phyloP scores from a whole-genome alignment of 2,329 filamentous ascomycete species.

The Bipolaris victoriae region DNA sequence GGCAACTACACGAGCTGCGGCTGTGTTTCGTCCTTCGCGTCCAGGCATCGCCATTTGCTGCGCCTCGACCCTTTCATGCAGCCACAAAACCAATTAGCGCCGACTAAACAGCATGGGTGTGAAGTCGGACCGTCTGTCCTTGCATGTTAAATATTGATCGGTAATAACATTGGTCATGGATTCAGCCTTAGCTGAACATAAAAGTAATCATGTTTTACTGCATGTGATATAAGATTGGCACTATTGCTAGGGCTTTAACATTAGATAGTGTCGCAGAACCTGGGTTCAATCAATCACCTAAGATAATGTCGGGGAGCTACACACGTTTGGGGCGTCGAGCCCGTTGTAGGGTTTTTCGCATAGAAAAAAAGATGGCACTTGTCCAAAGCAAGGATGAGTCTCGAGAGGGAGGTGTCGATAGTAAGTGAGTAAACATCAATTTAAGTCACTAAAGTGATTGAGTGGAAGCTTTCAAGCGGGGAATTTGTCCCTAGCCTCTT shows the following conservation, averaged over 20 bases:
- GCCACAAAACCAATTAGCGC: neutral
- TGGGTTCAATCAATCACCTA: no score
- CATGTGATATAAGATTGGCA: neutral
- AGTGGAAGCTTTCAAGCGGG: no score
- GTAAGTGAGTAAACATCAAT: no score
- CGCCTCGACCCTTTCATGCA: neutral
- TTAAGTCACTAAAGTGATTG: no score
- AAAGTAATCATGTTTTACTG: neutral
- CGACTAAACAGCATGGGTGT: neutral
- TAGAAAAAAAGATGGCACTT: no score
- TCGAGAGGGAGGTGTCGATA: no score
- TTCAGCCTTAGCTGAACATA: neutral
- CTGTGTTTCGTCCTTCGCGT: neutral
- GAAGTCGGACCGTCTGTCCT: neutral
- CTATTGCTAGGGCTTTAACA: neutral
- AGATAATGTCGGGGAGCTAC: no score
- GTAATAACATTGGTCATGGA: neutral
- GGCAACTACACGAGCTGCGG: neutral
- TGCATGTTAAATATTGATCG: neutral
- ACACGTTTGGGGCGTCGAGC: no score
- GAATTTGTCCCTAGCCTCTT: no score
- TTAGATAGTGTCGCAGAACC: neutral
- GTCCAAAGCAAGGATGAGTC: no score
- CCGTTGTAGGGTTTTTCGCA: no score
- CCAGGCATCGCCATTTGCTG: neutral